Evolutionary conservation across 1,139 yeast species (phyloP).

Genomic region (Yamadazyma atmosphaerica): DNA sequence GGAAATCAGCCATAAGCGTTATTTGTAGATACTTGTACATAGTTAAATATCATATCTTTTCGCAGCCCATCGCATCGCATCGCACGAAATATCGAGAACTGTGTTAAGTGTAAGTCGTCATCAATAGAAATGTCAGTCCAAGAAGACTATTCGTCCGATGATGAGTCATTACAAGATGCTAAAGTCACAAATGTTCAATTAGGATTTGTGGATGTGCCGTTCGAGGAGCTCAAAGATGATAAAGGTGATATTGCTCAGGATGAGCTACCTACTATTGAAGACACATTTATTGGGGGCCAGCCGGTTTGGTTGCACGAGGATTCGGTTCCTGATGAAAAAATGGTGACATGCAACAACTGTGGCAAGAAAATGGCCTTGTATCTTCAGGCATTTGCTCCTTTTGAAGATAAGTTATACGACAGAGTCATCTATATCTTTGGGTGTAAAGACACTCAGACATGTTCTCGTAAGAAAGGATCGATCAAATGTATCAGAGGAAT

Average conservation of each 20-base stretch:
- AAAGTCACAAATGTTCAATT: slow-evolving; percentile 41
- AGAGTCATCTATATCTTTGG: slow-evolving; percentile 78
- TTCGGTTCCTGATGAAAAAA: slow-evolving; percentile 53
- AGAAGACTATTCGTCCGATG: slow-evolving; percentile 50
- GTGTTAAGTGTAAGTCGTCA: too few species aligned
- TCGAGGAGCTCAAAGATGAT: slow-evolving; percentile 10
- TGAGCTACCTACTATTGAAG: slow-evolving; percentile 55
- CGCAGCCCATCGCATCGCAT: slow-evolving; percentile 4
- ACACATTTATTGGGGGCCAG: slow-evolving; percentile 77
- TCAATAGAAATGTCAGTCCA: too few species aligned
- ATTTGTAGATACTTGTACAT: too few species aligned
- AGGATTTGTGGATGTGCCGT: slow-evolving; percentile 62
- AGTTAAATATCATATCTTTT: too few species aligned
- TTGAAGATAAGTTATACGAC: slow-evolving; percentile 72
- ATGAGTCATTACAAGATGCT: slow-evolving; percentile 26
- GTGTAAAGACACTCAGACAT: slow-evolving; percentile 56
- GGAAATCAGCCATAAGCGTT: slow-evolving; percentile 66
- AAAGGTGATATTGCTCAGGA: slow-evolving; percentile 38
- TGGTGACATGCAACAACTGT: slow-evolving; percentile 68
- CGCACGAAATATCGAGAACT: neutral
- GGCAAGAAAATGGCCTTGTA: slow-evolving; percentile 60
- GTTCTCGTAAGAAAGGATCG: slow-evolving; percentile 69
- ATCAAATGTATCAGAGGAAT: slow-evolving; percentile 77
- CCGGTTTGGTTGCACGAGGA: slow-evolving; percentile 60
- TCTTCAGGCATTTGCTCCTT: slow-evolving; percentile 77